phyloP scores from a whole-genome alignment of 1,284 basidiomycete species.

The Rhodotorula sp. region DNA sequence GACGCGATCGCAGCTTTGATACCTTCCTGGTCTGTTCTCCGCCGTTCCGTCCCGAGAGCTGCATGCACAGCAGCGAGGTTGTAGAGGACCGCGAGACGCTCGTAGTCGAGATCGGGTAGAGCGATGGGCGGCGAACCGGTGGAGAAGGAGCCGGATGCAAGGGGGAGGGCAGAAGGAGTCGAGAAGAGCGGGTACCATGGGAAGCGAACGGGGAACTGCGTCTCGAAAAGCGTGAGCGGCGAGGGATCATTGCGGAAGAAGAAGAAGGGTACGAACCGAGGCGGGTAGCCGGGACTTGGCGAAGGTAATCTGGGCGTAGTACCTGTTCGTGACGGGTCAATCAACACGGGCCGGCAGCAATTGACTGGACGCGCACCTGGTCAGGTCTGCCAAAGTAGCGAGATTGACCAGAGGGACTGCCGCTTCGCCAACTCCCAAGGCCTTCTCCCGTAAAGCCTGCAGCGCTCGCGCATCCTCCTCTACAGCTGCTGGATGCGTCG shows the following conservation, averaged over 20 bases:
- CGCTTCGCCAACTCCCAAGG: background rate
- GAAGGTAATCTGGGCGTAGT: conserved; percentile 57
- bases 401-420: background rate
- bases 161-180: conserved; percentile 50
- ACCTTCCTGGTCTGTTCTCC: conserved; percentile 68
- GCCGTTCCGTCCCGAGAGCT: conserved; percentile 63
- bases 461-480: background rate
- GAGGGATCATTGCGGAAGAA: background rate
- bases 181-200: conserved; percentile 71
- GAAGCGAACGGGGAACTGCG: conserved; percentile 76
- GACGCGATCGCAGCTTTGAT: conserved; percentile 66
- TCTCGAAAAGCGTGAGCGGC: background rate
- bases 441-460: background rate
- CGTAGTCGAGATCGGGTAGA: conserved; percentile 71
- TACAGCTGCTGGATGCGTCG: conserved; percentile 1
- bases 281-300: conserved; percentile 78
- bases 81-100: conserved; percentile 72
- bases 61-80: conserved; percentile 81
- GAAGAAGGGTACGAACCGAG: conserved; percentile 58
- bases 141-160: conserved; percentile 47
- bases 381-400: background rate
- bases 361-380: background rate
- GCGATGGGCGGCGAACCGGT: conserved; percentile 54
- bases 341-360: fast-evolving
- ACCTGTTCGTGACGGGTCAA: conserved; percentile 9